phyloP scores from a whole-genome alignment of 176 grass and related monocot species.

The Thalia dealbata region DNA sequence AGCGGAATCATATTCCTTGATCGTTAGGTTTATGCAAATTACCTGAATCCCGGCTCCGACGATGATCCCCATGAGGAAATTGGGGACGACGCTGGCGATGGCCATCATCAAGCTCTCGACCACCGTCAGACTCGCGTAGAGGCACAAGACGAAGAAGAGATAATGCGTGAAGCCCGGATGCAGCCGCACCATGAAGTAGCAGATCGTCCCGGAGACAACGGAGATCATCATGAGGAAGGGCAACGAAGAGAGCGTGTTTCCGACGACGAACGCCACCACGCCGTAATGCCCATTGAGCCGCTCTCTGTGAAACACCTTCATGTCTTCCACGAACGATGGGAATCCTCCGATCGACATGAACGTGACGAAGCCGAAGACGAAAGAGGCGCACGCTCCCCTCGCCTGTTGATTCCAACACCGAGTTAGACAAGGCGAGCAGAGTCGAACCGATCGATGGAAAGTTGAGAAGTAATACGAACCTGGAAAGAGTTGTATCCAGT shows the following conservation, averaged over 20 bases:
- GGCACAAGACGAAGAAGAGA: constrained; percentile 75
- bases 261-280: constrained; percentile 70
- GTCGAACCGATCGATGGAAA: too few species aligned
- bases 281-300: constrained; percentile 91
- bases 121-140: constrained; percentile 81
- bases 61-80: constrained; percentile 99
- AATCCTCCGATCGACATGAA: constrained; percentile 99
- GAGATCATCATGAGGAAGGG: constrained; percentile 84
- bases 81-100: constrained; percentile 93
- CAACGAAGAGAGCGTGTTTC: constrained; percentile 83
- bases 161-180: constrained; percentile 88
- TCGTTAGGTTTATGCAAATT: too few species aligned
- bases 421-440: too few species aligned
- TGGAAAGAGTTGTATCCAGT: constrained; percentile 80
- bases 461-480: constrained; percentile 50
- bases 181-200: constrained; percentile 92
- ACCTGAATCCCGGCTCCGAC: constrained; percentile 98
- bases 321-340: constrained; percentile 97
- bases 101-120: constrained; percentile 99
- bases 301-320: constrained; percentile 99
- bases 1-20: too few species aligned
- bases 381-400: constrained; percentile 80
- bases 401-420: too few species aligned
- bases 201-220: constrained; percentile 63
- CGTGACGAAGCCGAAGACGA: constrained; percentile 95